Evolutionary conservation across 768 basidiomycete species (phyloP).

Genomic region (Lepiota brunneoincarnata): DNA sequence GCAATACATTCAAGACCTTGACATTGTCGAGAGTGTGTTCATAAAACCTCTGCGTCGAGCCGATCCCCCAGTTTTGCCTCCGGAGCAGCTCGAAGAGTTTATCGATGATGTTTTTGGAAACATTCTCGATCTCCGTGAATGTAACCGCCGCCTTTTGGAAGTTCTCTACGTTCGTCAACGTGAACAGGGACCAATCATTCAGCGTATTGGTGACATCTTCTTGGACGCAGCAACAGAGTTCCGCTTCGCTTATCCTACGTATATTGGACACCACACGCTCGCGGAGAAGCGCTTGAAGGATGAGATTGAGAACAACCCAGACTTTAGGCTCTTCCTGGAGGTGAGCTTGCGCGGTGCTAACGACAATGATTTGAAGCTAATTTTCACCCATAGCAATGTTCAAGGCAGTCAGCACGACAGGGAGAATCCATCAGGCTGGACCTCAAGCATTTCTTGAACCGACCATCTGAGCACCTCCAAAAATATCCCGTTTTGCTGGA

Average conservation of each 20-base stretch:
- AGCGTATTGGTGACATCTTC: slow-evolving; percentile 86
- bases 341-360: slow-evolving; percentile 36
- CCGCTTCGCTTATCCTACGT: slow-evolving; percentile 80
- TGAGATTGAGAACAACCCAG: slow-evolving; percentile 77
- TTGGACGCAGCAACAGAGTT: slow-evolving; percentile 86
- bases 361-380: neutral
- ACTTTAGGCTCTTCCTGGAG: slow-evolving; percentile 85
- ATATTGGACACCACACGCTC: slow-evolving; percentile 79
- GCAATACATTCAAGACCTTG: slow-evolving; percentile 85
- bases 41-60: slow-evolving; percentile 46
- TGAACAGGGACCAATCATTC: slow-evolving; percentile 82
- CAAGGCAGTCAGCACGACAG: slow-evolving; percentile 33
- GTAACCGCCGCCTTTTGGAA: slow-evolving; percentile 80
- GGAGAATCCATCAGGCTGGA: slow-evolving; percentile 49
- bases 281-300: slow-evolving; percentile 88
- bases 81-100: slow-evolving; percentile 69
- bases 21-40: slow-evolving; percentile 71
- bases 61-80: slow-evolving; percentile 41
- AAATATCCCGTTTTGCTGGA: slow-evolving; percentile 85
- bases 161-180: slow-evolving; percentile 83
- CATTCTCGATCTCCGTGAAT: slow-evolving; percentile 81
- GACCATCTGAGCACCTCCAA: slow-evolving; percentile 82
- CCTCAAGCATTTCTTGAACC: slow-evolving; percentile 70
- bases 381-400: slow-evolving; percentile 34
- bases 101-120: slow-evolving; percentile 91